Evolutionary conservation across 345 rosid species (phyloP).

Genomic region (rapeseed (Brassica napus)): DNA sequence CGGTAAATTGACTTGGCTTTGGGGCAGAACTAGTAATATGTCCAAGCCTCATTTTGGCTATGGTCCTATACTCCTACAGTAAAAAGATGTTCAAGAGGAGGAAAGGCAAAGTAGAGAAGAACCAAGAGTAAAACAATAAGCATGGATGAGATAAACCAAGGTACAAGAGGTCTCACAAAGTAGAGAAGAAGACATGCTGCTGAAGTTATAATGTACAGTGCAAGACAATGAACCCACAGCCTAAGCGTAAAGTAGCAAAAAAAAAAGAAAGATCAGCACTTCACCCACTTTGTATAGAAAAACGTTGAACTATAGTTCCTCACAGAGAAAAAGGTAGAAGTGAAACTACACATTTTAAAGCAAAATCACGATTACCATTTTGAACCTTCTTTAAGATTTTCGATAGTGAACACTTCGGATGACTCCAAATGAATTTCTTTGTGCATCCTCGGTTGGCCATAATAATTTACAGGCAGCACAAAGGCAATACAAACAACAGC

Average conservation of each 20-base stretch:
- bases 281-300: background rate
- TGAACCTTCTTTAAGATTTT: conserved; percentile 73
- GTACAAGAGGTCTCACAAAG: conserved; percentile 62
- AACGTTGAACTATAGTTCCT: background rate
- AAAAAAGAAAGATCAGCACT: background rate
- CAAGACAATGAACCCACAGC: conserved; percentile 91
- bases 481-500: conserved; percentile 64
- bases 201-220: conserved; percentile 69
- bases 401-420: conserved; percentile 73
- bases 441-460: conserved; percentile 70
- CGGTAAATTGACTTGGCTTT: conserved; percentile 78
- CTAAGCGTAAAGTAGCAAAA: conserved; percentile 39
- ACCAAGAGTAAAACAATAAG: no score
- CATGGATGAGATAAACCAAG: no score
- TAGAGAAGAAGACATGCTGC: conserved; percentile 84
- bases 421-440: conserved; percentile 60
- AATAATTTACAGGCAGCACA: conserved; percentile 88
- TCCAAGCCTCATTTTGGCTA: conserved; percentile 73
- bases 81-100: background rate
- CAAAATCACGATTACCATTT: conserved; percentile 49
- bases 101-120: conserved; percentile 71
- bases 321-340: background rate
- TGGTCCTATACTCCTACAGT: conserved; percentile 74
- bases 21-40: conserved; percentile 53
- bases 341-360: background rate